Percentiles rank a stretch among this genome's conserved stretches.
These are phyloP conservation scores for Magnusiomyces ingens DNA, from an alignment of 1,139 yeast genomes.

Conservation along the genomic window DNA sequence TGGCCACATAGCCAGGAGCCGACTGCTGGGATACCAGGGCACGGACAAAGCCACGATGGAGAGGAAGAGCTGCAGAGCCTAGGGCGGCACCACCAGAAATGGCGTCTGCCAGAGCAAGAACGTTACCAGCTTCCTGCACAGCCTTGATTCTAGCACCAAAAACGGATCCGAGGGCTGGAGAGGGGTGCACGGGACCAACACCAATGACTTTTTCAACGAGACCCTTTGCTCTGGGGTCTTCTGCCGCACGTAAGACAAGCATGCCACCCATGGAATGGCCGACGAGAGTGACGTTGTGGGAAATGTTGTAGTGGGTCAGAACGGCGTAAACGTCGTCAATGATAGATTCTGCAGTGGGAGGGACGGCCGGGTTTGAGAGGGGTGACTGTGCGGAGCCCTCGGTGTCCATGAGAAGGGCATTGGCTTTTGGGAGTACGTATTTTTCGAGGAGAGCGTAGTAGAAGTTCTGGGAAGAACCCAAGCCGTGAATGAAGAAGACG, in stretches of 20 bases:
- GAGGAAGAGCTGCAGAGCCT: constrained; percentile 21
- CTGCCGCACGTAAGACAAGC: constrained; percentile 26
- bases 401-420: constrained; percentile 28
- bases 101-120: constrained; percentile 23
- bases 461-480: constrained; percentile 32
- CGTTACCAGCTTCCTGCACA: constrained; percentile 17
- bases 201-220: constrained; percentile 18
- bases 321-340: constrained; percentile 24
- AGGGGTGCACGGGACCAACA: constrained; percentile 31
- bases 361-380: constrained; percentile 8
- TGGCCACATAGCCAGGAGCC: constrained; percentile 27
- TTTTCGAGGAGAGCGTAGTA: constrained; percentile 23
- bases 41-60: constrained; percentile 26
- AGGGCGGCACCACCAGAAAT: constrained; percentile 26
- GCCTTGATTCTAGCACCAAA: constrained; percentile 22
- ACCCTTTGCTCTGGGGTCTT: constrained; percentile 1
- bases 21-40: constrained; percentile 25
- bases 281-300: constrained; percentile 21
- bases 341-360: constrained; percentile 22
- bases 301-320: constrained; percentile 20
- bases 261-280: constrained; percentile 35
- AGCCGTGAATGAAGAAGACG: constrained; percentile 29
- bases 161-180: constrained; percentile 18
- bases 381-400: constrained; percentile 28
- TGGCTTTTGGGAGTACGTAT: constrained; percentile 18